A percentile compares a stretch with the other conserved stretches of the same genome.
These are phyloP conservation scores for Serendipita vermifera DNA, from an alignment of 768 basidiomycete species.

Conservation along the genomic window DNA sequence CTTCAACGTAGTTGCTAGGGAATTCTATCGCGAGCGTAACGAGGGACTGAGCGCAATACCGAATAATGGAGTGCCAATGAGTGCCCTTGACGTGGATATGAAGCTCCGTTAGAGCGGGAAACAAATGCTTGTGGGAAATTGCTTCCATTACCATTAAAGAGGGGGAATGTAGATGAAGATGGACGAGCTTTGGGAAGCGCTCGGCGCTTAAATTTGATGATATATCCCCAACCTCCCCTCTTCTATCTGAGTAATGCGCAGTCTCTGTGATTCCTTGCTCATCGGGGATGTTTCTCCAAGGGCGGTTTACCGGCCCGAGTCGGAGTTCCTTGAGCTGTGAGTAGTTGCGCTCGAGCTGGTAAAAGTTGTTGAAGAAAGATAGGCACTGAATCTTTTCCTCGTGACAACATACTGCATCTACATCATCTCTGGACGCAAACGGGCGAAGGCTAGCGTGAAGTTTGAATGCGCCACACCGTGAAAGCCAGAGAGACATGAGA, in stretches of 20 bases:
- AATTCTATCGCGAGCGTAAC: neutral
- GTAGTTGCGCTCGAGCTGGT: neutral
- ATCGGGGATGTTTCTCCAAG: neutral
- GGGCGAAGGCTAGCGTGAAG: neutral
- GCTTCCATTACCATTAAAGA: neutral
- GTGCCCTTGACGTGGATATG: neutral
- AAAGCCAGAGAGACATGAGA: neutral
- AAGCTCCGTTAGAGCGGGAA: neutral
- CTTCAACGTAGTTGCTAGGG: too few species aligned
- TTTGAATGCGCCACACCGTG: neutral
- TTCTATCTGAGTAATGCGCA: neutral
- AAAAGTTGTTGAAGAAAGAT: neutral
- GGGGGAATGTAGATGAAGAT: neutral
- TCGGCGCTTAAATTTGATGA: neutral
- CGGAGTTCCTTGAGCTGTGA: neutral
- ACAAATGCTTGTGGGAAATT: neutral
- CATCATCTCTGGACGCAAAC: neutral
- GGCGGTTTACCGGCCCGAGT: too few species aligned
- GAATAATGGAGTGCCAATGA: neutral
- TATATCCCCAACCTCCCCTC: neutral
- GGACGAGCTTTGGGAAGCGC: neutral
- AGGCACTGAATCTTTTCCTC: neutral
- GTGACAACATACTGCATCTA: neutral
- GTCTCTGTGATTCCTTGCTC: neutral
- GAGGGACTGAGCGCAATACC: neutral